Conservation (phyloP, 208 protist species). For the Leishmania tropica region DNA sequence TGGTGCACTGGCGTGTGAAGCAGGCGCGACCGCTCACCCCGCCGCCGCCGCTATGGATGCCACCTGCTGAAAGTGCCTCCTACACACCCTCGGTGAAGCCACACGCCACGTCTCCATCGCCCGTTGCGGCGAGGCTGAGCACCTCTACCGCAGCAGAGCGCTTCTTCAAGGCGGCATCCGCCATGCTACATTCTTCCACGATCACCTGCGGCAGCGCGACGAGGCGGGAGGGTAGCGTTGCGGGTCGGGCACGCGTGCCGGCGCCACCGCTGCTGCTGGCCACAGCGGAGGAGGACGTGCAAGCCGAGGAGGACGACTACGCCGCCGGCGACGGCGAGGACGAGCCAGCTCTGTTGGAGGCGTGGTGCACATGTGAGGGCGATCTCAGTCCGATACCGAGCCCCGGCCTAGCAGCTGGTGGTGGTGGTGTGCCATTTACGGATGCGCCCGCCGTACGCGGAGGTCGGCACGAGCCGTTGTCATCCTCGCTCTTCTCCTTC, state of each 20-base stretch:
- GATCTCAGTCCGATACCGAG: constrained; percentile 13
- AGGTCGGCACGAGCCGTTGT: neutral
- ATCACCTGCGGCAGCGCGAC: neutral
- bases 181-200: constrained; percentile 12
- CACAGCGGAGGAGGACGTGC: neutral
- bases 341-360: constrained; percentile 13
- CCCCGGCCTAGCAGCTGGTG: neutral
- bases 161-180: constrained; percentile 23
- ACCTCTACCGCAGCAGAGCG: constrained; percentile 12
- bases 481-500: constrained; percentile 10
- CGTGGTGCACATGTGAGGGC: constrained; percentile 25
- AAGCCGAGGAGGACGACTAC: neutral
- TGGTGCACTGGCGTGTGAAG: neutral
- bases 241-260: neutral
- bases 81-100: neutral
- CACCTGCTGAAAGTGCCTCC: neutral
- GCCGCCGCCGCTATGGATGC: neutral
- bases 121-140: neutral
- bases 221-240: neutral
- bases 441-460: neutral
- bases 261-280: neutral
- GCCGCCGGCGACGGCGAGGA: neutral
- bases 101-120: neutral
- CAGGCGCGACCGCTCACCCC: neutral
- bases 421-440: neutral